These are phyloP conservation scores for Lasiosphaeris hirsuta DNA, from an alignment of 495 filamentous ascomycete genomes.

Conservation along the genomic window DNA sequence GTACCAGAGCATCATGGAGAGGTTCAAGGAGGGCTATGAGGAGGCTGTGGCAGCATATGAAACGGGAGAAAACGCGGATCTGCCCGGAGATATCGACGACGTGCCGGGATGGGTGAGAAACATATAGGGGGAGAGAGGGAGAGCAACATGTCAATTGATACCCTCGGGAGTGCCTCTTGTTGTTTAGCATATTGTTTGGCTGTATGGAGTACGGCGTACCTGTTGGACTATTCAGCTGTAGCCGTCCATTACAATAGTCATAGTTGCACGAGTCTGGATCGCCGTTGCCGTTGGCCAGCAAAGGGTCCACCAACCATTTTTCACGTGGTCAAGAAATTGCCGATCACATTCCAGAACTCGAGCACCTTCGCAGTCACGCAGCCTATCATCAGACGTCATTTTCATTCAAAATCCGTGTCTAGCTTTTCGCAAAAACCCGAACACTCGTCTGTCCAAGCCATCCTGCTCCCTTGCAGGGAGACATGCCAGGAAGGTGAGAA, in stretches of 20 bases:
- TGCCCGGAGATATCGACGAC: slow-evolving; percentile 31
- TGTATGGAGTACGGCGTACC: background rate
- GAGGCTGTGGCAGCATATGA: slow-evolving; percentile 25
- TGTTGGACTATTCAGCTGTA: background rate
- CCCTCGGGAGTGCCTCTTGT: no score
- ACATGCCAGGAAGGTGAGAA: background rate
- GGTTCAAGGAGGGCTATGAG: slow-evolving; percentile 30
- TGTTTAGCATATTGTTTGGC: no score
- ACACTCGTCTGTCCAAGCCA: background rate
- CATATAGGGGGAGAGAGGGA: background rate
- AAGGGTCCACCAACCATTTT: no score
- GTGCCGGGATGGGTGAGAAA: slow-evolving; percentile 37
- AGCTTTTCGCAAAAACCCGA: slow-evolving; percentile 2
- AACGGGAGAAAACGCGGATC: slow-evolving; percentile 19
- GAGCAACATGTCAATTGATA: background rate
- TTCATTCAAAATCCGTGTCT: slow-evolving; percentile 12
- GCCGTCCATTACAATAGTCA: no score
- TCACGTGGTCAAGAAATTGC: no score
- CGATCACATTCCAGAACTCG: background rate
- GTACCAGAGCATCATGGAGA: slow-evolving; percentile 28
- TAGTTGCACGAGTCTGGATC: background rate
- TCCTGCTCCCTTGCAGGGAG: no score
- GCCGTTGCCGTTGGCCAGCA: background rate
- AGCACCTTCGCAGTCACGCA: background rate
- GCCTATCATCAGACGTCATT: slow-evolving; percentile 17